A percentile compares a stretch with the other conserved stretches of the same genome.
Evolutionary conservation across 2,329 filamentous ascomycete species (phyloP).

Genomic region (Trichoderma semiorbis): DNA sequence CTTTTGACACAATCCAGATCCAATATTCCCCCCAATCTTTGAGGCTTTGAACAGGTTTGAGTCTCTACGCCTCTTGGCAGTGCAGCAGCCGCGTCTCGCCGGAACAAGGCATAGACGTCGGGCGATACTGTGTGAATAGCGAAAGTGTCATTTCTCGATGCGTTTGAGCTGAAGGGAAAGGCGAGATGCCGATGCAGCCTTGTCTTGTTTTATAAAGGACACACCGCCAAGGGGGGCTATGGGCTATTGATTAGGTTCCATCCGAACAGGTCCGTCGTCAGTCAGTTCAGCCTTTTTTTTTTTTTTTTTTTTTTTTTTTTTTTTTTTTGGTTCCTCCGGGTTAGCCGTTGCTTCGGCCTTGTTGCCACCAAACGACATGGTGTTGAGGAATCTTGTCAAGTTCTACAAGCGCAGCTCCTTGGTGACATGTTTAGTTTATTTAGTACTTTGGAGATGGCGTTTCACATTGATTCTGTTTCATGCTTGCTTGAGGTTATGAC

Average conservation of each 20-base stretch:
- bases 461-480: too few species aligned
- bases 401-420: background rate
- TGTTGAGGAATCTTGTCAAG: background rate
- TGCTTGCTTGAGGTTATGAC: background rate
- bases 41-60: background rate
- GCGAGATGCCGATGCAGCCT: background rate
- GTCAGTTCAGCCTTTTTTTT: background rate
- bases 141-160: background rate
- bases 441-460: background rate
- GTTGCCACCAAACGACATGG: background rate
- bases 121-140: conserved; percentile 12
- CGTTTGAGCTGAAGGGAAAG: background rate
- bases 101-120: background rate
- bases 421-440: background rate
- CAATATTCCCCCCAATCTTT: background rate
- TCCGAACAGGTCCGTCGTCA: background rate
- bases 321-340: background rate
- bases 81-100: background rate
- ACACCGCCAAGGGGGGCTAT: background rate
- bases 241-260: background rate
- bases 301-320: background rate
- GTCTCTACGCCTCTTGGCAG: background rate
- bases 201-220: background rate
- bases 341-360: background rate
- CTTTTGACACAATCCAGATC: background rate